Evolutionary conservation across 2,329 filamentous ascomycete genomes (phyloP).

Genomic region (Neurospora sp.): DNA sequence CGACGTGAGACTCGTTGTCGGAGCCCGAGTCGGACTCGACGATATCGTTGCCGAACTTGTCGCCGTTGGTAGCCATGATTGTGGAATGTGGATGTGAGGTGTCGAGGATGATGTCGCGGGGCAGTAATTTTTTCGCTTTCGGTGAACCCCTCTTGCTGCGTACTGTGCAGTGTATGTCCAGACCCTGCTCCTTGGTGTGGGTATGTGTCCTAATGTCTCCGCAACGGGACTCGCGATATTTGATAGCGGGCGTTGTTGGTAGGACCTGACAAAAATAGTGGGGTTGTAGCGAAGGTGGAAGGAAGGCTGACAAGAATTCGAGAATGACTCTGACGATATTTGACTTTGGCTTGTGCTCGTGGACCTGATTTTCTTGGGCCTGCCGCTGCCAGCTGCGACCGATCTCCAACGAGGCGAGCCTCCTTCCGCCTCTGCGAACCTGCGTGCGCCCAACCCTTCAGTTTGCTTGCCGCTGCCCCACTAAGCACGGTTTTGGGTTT

Average conservation of each 20-base stretch:
- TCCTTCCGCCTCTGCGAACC: not conserved
- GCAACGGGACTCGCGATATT: not conserved
- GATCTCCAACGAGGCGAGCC: not conserved
- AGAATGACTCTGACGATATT: not conserved
- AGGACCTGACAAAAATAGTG: not conserved
- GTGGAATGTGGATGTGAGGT: conserved; percentile 7
- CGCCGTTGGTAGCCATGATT: conserved; percentile 46
- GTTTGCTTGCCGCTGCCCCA: conserved; percentile 1
- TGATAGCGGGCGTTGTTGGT: not conserved
- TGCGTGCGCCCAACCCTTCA: not conserved
- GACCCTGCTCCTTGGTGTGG: not conserved
- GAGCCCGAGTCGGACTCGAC: conserved; percentile 57
- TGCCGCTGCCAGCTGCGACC: conserved; percentile 7
- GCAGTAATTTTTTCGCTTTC: conserved; percentile 14
- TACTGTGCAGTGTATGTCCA: not conserved
- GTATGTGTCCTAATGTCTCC: not conserved
- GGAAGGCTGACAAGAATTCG: not conserved
- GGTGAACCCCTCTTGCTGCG: conserved; percentile 3
- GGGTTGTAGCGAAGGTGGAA: not conserved
- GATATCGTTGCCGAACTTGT: conserved; percentile 61
- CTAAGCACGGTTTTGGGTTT: conserved; percentile 2
- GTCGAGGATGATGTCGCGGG: conserved; percentile 15
- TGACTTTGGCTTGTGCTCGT: not conserved
- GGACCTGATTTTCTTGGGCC: conserved; percentile 11
- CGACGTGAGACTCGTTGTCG: conserved; percentile 51